Base-by-base conservation (phyloP, 1,139 yeast species). In the Kodamaea ohmeri region DNA sequence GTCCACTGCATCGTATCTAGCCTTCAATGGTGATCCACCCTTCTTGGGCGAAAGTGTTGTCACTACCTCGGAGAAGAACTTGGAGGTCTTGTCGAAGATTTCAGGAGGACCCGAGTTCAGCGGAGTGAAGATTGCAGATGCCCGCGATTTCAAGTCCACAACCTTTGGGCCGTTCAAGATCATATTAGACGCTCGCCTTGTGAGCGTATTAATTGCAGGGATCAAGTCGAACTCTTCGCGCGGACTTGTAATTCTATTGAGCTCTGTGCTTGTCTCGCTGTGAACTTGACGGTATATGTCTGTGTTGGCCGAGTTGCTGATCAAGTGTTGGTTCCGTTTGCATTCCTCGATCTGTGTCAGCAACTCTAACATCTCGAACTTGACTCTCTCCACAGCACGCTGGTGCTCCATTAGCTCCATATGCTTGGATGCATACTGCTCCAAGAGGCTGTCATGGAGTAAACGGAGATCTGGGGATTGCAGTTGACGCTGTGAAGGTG, bases 361-460 rank as follows among this genome's bases (percentile, higher is more conserved):
- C 15, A 65, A 41, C 41, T 63, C 67, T 25, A 58, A 40, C 40
- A 66, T 45, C 48, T 63, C 67, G 29, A 54, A 52, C 43, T 58
- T 56, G 27, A 56, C 49, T 4, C 46, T 33, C 21, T 56, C 57
- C 14, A 53, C 51, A 17, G 53, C 46, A 26, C 47, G 50, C 42
- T 64, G 60, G 38, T 57, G 51, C 12, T 54, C 54, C 9, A 48
- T 42, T 24, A 65, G 46, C 38, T 56, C 52, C 16, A 49, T 50
- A 38, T 61, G 65, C 38, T 63, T 63, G 6, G 32, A 35, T n/a
- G 56, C 46, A 35, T 50, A 53, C 20, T 39, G 36, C 6, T 50
- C 46, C 3, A 52, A 39, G 9, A 53, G 47, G n/a, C 31, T 14
- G 8, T 22, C 31, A 27, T 39, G 37, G 27, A n/a, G 15, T 5